phyloP scores from a whole-genome alignment of 441 rosid genomes.

The Corymbia citriodora region DNA sequence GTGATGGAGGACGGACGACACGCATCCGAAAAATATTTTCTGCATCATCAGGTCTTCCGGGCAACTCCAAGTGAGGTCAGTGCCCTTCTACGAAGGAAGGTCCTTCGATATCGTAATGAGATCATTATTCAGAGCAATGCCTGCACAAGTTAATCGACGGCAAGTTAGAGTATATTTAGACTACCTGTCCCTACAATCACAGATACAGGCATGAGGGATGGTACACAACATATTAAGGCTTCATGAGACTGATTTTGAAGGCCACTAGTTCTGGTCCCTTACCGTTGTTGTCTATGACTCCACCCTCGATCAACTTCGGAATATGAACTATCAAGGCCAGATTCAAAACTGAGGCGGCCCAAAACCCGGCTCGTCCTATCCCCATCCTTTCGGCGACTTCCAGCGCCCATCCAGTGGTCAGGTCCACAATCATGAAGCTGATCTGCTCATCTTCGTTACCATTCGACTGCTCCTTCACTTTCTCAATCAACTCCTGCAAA shows the following conservation, averaged over 20 bases:
- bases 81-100: background rate
- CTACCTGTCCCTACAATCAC: too few relatives aligned
- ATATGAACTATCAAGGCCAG: conserved; percentile 2
- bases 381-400: conserved; percentile 18
- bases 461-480: background rate
- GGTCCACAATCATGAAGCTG: conserved; percentile 20
- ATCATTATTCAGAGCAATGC: background rate
- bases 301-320: conserved; percentile 15
- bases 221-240: background rate
- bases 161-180: background rate
- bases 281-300: conserved; percentile 19
- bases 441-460: conserved; percentile 5
- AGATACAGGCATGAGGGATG: background rate
- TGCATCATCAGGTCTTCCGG: background rate
- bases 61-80: conserved; percentile 1
- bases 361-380: background rate
- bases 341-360: conserved; percentile 3
- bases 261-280: background rate
- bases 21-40: background rate
- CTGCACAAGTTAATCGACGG: background rate
- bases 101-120: conserved; percentile 14
- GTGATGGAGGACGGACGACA: too few relatives aligned
- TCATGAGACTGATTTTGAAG: background rate
- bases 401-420: conserved; percentile 19
- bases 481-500: conserved; percentile 12